Percentiles rank a stretch among this genome's conserved stretches.
Evolutionary conservation across 768 basidiomycete species (phyloP).

Genomic region (Leucocoprinus sp.): DNA sequence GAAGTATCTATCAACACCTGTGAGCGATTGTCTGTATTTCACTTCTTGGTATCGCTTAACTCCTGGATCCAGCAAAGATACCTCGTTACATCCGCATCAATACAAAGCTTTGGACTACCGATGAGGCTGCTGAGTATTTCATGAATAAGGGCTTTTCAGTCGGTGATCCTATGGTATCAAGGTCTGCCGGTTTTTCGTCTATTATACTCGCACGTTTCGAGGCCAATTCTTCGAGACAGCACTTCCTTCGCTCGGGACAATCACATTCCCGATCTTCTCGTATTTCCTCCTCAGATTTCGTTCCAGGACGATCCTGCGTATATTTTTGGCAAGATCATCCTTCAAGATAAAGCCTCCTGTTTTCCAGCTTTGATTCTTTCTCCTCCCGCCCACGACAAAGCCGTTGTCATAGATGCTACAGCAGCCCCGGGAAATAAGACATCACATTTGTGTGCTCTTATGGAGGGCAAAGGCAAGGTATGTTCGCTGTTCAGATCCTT

Average conservation of each 20-base stretch:
- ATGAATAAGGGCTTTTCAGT: constrained; percentile 45
- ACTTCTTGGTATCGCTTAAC: constrained; percentile 11
- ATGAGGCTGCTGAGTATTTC: constrained; percentile 56
- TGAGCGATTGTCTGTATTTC: constrained; percentile 20
- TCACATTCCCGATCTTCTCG: constrained; percentile 77
- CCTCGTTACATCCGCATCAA: constrained; percentile 87
- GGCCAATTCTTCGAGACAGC: constrained; percentile 24
- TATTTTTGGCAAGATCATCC: constrained; percentile 70
- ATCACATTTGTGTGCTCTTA: constrained; percentile 83
- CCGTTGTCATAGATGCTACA: constrained; percentile 83
- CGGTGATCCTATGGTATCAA: constrained; percentile 44
- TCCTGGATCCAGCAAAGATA: constrained; percentile 43
- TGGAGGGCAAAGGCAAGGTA: constrained; percentile 78
- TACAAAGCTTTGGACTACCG: constrained; percentile 54
- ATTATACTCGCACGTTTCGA: constrained; percentile 4
- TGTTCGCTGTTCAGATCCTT: constrained; percentile 13
- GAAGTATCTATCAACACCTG: constrained; percentile 57
- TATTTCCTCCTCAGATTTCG: constrained; percentile 58
- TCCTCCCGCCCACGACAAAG: constrained; percentile 46
- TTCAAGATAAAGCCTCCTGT: constrained; percentile 98
- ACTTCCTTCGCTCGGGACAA: constrained; percentile 63
- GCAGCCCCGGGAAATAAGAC: constrained; percentile 99
- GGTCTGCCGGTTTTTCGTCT: constrained; percentile 26
- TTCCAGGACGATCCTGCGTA: constrained; percentile 72
- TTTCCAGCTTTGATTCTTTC: constrained; percentile 87